Evolutionary conservation across 164 flowering plant genomes (phyloP).

Genomic region (Chimonanthus salicifolius): DNA sequence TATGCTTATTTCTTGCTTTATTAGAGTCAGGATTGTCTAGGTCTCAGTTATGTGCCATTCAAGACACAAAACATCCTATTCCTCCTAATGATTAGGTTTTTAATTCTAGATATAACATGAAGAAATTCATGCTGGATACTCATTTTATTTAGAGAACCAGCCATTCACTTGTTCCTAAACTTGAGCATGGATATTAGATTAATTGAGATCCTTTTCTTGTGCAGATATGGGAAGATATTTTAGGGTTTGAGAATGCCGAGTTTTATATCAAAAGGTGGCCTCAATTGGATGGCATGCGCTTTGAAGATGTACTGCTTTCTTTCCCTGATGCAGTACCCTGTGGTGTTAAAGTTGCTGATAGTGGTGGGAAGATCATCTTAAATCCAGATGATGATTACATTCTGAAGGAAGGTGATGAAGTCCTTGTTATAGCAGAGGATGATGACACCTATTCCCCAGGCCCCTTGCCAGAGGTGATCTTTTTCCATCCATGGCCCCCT

Average conservation of each 20-base stretch:
- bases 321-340: conserved; percentile 96
- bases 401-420: conserved; percentile 69
- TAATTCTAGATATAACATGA: neutral
- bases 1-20: neutral
- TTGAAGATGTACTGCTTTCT: conserved; percentile 68
- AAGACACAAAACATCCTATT: neutral
- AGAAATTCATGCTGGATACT: neutral
- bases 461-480: conserved; percentile 71
- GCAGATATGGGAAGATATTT: conserved; percentile 96
- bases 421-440: conserved; percentile 94
- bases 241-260: conserved; percentile 96
- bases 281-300: conserved; percentile 63
- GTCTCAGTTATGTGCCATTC: neutral
- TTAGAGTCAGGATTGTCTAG: neutral
- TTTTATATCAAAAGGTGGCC: conserved; percentile 96
- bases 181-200: neutral
- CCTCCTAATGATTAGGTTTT: neutral
- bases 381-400: conserved; percentile 79
- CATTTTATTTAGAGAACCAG: neutral
- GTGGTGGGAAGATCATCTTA: conserved; percentile 68
- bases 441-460: conserved; percentile 84
- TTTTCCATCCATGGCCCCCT: neutral
- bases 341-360: conserved; percentile 81
- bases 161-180: neutral
- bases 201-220: conserved; percentile 2